Base-by-base conservation (phyloP, 2,329 filamentous ascomycete genomes). In the Fusarium setosum region DNA sequence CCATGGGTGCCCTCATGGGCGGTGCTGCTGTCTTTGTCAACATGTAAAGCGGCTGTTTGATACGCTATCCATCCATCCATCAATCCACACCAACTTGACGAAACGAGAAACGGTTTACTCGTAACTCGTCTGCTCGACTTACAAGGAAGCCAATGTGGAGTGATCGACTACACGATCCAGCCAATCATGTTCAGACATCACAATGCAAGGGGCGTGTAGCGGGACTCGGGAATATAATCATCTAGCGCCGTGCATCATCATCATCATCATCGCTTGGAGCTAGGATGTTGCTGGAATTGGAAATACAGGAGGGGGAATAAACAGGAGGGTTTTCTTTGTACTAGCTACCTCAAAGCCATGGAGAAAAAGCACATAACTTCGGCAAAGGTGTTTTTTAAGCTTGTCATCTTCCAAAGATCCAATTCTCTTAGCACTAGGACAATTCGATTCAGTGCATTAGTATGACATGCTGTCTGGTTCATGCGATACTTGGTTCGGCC, bases 1-100 rank as follows among this genome's bases (percentile, higher is more conserved):
- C 78, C 18, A 72, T 84, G 44, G 82, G 82, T 29, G 82, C 81
- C 21, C 74, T 84, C 58, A 73, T 84, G 47, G 83, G 82, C 21
- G 83, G 82, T 67, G 81, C 79, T 4, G 83, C 80, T 49, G 57
- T 82, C 49, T 64, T 83, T 45, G 77, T 73, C 69, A 83, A 83
- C 75, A 56, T 84, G 69, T 84, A 82, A 77, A 68, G 41, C 13
- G 21, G 35, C 13, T 29, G 24, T 38, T 21, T 29, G 26, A 17
- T 41, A 18, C 12, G 35, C 17, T 26, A 55, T 50, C 17, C n/a
- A 61, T n/a, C n/a, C n/a, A n/a, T n/a, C n/a, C 18, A 37, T 54
- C 35, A 38, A 52, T 62, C 26, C n/a, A 34, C 44, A 32, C 13
- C 31, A 21, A 29, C 42, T 31, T 51, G 56, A 68, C 61, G 53